A percentile compares a stretch with the other conserved stretches of the same genome.
These are phyloP conservation scores for Aspergillus clavatus DNA, from an alignment of 2,329 filamentous ascomycete genomes.

Conservation along the genomic window DNA sequence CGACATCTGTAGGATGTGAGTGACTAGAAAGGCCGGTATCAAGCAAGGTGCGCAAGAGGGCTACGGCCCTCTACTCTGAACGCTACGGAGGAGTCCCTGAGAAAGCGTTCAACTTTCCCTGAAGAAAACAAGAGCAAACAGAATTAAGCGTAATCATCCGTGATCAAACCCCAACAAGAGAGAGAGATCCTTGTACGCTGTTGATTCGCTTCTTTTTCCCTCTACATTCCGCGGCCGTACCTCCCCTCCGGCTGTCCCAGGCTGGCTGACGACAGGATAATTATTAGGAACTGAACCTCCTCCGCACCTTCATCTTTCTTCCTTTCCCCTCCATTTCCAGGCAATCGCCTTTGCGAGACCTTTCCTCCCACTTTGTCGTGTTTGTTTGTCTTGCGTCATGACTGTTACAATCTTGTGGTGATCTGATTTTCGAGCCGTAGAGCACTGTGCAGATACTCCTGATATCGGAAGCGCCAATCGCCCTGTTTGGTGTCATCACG, in stretches of 20 bases:
- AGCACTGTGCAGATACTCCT: conserved; percentile 3
- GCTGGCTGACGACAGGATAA: background rate
- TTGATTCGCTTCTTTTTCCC: background rate
- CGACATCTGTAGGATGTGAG: background rate
- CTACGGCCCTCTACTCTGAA: background rate
- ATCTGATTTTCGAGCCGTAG: conserved; percentile 1
- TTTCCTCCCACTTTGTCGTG: background rate
- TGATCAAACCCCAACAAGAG: background rate
- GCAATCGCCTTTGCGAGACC: background rate
- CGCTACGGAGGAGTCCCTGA: background rate
- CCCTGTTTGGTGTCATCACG: conserved; percentile 3
- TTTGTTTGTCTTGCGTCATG: background rate
- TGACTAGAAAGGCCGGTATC: background rate
- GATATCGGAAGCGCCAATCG: conserved; percentile 5
- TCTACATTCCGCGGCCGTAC: background rate
- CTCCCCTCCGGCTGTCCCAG: background rate
- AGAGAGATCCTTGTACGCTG: background rate
- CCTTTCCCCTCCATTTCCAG: background rate
- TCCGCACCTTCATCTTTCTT: background rate
- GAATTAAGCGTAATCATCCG: background rate
- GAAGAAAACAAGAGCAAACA: background rate
- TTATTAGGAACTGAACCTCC: background rate
- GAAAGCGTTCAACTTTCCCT: background rate
- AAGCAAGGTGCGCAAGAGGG: background rate
- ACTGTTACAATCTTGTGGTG: background rate